A percentile compares a stretch with the other conserved stretches of the same genome.
Conservation (phyloP, 1,139 yeast genomes). For the Saccharomyces hybrid region DNA sequence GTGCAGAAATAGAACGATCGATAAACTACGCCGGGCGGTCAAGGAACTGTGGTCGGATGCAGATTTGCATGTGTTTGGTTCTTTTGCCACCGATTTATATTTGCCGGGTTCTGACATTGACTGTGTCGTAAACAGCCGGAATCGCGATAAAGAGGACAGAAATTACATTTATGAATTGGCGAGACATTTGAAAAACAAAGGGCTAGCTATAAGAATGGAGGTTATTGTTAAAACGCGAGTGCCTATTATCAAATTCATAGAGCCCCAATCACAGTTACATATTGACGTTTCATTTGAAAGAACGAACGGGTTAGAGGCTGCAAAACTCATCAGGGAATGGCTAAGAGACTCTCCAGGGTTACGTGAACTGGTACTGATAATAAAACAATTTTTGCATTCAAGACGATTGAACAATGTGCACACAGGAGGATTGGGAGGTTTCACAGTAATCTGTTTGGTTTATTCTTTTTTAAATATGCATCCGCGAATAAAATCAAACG, state of each 20-base stretch:
- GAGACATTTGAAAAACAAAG: conserved; percentile 53
- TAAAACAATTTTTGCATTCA: conserved; percentile 79
- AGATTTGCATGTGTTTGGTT: conserved; percentile 83
- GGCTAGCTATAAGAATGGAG: conserved; percentile 65
- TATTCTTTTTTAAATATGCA: conserved; percentile 75
- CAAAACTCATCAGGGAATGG: conserved; percentile 73
- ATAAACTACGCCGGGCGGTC: conserved; percentile 51
- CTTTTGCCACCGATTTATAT: conserved; percentile 89
- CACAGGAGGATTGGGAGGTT: conserved; percentile 94
- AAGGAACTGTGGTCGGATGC: conserved; percentile 69
- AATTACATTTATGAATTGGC: conserved; percentile 68
- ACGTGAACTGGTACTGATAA: conserved; percentile 72
- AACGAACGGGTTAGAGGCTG: conserved; percentile 79
- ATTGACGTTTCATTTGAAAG: conserved; percentile 91
- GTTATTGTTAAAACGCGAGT: conserved; percentile 91
- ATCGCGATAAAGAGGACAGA: conserved; percentile 60
- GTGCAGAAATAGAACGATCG: conserved; percentile 60
- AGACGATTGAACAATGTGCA: conserved; percentile 85
- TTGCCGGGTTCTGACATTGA: conserved; percentile 96
- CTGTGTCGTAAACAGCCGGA: conserved; percentile 70
- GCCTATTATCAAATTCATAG: conserved; percentile 90
- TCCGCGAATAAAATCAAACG: conserved; percentile 63
- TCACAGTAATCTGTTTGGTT: conserved; percentile 80
- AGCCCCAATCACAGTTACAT: conserved; percentile 60
- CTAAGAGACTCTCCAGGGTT: conserved; percentile 65